These are phyloP conservation scores for Steccherinum ochraceum DNA, from an alignment of 768 basidiomycete species.

Conservation along the genomic window DNA sequence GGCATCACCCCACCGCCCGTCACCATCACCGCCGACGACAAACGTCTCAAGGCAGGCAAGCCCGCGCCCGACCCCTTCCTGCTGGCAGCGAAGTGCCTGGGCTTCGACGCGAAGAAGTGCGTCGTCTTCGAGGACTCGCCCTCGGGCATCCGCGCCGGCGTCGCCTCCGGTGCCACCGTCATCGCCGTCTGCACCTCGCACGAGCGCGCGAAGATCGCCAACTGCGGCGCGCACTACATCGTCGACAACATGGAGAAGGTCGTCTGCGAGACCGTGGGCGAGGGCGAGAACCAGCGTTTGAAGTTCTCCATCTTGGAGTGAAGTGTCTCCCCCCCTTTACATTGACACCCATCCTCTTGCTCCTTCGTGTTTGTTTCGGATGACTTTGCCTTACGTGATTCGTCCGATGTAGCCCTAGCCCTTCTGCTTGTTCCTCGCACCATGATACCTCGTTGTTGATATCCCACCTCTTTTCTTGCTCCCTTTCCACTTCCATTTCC, in stretches of 20 bases:
- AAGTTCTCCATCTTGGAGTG: constrained; percentile 33
- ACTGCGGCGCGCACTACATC: constrained; percentile 50
- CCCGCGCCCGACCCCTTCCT: constrained; percentile 61
- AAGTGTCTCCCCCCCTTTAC: background rate
- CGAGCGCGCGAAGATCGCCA: constrained; percentile 45
- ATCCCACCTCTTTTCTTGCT: background rate
- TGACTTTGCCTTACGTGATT: background rate
- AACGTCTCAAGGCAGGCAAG: constrained; percentile 61
- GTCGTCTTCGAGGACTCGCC: constrained; percentile 77
- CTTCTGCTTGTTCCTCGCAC: background rate
- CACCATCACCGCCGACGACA: constrained; percentile 74
- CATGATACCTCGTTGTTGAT: background rate
- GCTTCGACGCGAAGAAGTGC: constrained; percentile 50
- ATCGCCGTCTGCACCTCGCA: constrained; percentile 76
- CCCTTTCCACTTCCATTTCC: background rate
- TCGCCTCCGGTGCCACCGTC: constrained; percentile 67
- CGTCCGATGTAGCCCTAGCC: background rate
- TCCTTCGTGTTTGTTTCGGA: background rate
- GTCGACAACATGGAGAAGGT: constrained; percentile 51
- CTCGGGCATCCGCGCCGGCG: constrained; percentile 59
- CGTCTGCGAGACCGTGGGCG: constrained; percentile 32
- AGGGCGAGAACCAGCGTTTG: constrained; percentile 28
- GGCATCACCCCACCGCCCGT: constrained; percentile 62
- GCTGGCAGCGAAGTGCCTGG: constrained; percentile 53
- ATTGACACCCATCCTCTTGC: too few species aligned